These are phyloP conservation scores for Monascus ruber DNA, from an alignment of 2,329 filamentous ascomycete species.

Conservation along the genomic window DNA sequence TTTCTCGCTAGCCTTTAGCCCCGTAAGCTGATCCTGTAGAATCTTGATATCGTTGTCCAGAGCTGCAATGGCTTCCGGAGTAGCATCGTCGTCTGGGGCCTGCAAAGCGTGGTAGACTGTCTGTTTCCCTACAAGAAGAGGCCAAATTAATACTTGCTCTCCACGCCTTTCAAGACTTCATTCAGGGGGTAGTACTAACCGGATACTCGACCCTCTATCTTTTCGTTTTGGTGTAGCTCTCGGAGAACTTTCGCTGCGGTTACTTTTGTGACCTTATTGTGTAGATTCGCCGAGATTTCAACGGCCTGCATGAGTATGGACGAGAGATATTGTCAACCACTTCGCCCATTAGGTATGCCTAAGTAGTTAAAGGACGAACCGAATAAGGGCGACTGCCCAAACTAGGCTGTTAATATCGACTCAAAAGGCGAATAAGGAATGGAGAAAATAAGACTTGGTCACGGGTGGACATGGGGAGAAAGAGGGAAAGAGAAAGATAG, in stretches of 20 bases:
- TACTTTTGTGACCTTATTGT: slow-evolving; percentile 47
- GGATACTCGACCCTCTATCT: slow-evolving; percentile 47
- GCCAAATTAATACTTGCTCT: neutral
- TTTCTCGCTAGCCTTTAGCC: slow-evolving; percentile 38
- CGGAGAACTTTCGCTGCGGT: slow-evolving; percentile 48
- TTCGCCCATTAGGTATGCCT: neutral
- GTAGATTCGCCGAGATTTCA: slow-evolving; percentile 50
- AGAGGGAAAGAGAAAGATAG: no score
- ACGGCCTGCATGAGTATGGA: slow-evolving; percentile 29
- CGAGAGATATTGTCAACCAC: neutral
- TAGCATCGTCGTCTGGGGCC: slow-evolving; percentile 38
- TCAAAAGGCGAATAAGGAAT: no score
- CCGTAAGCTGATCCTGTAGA: slow-evolving; percentile 35
- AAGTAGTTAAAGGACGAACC: slow-evolving; percentile 18
- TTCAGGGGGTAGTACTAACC: slow-evolving; percentile 24
- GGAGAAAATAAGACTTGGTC: no score
- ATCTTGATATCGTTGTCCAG: slow-evolving; percentile 39
- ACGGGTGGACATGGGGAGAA: no score
- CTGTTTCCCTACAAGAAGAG: slow-evolving; percentile 42
- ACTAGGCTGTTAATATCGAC: neutral
- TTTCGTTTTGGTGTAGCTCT: slow-evolving; percentile 49
- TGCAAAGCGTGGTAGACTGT: slow-evolving; percentile 49
- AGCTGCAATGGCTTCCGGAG: slow-evolving; percentile 37
- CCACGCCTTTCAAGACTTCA: no score
- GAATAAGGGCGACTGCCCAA: slow-evolving; percentile 42